Conservation (phyloP, 2,329 filamentous ascomycete species). For the Ramichloridium luteum region DNA sequence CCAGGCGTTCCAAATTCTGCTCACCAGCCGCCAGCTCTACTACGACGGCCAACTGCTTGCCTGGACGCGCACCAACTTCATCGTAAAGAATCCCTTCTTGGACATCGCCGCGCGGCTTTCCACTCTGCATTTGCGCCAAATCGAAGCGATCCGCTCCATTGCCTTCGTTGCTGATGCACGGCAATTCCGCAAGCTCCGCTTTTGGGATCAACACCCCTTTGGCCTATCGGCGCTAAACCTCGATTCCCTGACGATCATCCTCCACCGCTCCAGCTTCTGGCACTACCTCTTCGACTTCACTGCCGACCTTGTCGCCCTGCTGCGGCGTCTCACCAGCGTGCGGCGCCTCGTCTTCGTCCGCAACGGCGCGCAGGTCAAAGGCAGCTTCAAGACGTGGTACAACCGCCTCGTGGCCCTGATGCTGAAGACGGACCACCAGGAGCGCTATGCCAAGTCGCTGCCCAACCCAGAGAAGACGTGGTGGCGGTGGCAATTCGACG, state of each 20-base stretch:
- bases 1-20: slow-evolving; percentile 21
- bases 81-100: slow-evolving; percentile 24
- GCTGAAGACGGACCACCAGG: slow-evolving; percentile 30
- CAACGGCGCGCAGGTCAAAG: slow-evolving; percentile 25
- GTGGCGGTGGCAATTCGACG: slow-evolving; percentile 30
- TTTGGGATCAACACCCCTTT: slow-evolving; percentile 25
- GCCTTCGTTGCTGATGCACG: slow-evolving; percentile 20
- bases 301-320: slow-evolving; percentile 20
- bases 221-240: slow-evolving; percentile 21
- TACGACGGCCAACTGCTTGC: slow-evolving; percentile 26
- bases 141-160: slow-evolving; percentile 23
- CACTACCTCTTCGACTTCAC: slow-evolving; percentile 27
- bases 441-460: slow-evolving; percentile 26
- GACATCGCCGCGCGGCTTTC: slow-evolving; percentile 19
- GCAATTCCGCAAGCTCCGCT: slow-evolving; percentile 21
- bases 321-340: slow-evolving; percentile 26
- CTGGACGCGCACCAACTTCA: slow-evolving; percentile 26
- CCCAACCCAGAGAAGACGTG: slow-evolving; percentile 24
- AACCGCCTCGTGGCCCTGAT: slow-evolving; percentile 28
- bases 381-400: slow-evolving; percentile 27
- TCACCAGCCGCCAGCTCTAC: slow-evolving; percentile 28
- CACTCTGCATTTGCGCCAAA: slow-evolving; percentile 17
- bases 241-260: slow-evolving; percentile 23
- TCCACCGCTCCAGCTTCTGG: slow-evolving; percentile 22
- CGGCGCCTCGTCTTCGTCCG: slow-evolving; percentile 24